Evolutionary conservation across 306 rosid genomes (phyloP), one percentile per base, ranked within the genome.

Genomic region (Dalbergia cochinchinensis): DNA sequence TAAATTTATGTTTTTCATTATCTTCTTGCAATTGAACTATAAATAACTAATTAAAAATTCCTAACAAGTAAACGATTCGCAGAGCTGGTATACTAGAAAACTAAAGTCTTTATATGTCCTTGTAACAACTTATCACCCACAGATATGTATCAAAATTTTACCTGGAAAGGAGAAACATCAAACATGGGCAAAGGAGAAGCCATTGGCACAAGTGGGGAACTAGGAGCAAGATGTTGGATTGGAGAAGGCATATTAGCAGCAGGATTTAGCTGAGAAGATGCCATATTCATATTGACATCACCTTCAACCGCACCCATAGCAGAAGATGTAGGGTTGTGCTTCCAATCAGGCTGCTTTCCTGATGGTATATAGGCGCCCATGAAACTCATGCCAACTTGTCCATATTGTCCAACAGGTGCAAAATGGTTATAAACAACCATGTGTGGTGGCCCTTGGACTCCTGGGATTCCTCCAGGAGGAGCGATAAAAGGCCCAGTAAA

Each of bases 361-460:
- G 97, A 91, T 33, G 99, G 96, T 54, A 95, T 95, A 83, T 95
- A 95, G 5, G 97, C 83, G 54, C 99, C 99, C 99, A 94, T 92
- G 94, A 94, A 94, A 88, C 99, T 92, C 91, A 94, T 81, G 44
- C 99, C 99, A 63, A 92, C 97, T 82, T 94, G 99, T 71, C 99
- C 99, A 87, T 82, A 94, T 80, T 94, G 98, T 69, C 97, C 97
- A 45, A 95, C 97, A 65, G 99, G 99, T 31, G 99, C 92, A 82
- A 95, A 95, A 85, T 95, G 99, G 83, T 92, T 95, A 84, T 95
- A 95, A 50, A 95, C 99, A 86, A 92, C 94, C 99, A 95, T 92
- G 88, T 95, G 99, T 1, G 97, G 97, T 0, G 99, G 94, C 47
- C 97, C 98, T 82, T 92, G 98, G 83, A 94, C 95, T 57, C 94